Evolutionary conservation across 345 rosid species (phyloP).

Genomic region (Garcia nutans): DNA sequence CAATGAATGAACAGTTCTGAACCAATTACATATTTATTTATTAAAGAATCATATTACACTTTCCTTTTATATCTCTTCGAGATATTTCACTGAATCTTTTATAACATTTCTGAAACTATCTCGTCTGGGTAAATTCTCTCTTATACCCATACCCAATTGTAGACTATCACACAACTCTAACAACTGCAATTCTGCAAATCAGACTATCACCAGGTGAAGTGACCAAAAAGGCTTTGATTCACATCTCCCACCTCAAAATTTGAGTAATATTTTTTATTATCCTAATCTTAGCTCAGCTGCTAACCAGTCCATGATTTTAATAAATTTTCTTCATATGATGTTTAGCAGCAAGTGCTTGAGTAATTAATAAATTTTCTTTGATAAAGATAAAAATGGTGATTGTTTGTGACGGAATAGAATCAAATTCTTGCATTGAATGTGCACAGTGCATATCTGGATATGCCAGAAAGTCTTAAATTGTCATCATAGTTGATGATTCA

Average conservation of each 20-base stretch:
- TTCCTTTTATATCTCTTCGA: neutral
- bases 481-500: conserved; percentile 12
- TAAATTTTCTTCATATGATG: no score
- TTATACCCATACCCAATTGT: neutral
- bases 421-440: conserved; percentile 8
- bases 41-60: neutral
- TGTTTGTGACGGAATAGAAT: conserved; percentile 12
- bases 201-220: neutral
- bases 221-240: conserved; percentile 13
- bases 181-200: neutral
- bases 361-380: no score
- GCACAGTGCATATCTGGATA: conserved; percentile 16
- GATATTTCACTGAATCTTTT: neutral
- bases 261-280: neutral
- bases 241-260: neutral
- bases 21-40: neutral
- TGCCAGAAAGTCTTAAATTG: conserved; percentile 14
- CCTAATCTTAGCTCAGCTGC: neutral
- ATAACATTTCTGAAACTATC: neutral
- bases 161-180: neutral
- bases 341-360: neutral
- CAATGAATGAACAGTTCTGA: neutral
- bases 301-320: no score
- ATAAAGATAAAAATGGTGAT: neutral
- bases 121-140: conserved; percentile 1